A percentile compares a stretch with the other conserved stretches of the same genome.
These are phyloP conservation scores for Globisporangium spinosum DNA, from an alignment of 352 stramenopile genomes.

Conservation along the genomic window DNA sequence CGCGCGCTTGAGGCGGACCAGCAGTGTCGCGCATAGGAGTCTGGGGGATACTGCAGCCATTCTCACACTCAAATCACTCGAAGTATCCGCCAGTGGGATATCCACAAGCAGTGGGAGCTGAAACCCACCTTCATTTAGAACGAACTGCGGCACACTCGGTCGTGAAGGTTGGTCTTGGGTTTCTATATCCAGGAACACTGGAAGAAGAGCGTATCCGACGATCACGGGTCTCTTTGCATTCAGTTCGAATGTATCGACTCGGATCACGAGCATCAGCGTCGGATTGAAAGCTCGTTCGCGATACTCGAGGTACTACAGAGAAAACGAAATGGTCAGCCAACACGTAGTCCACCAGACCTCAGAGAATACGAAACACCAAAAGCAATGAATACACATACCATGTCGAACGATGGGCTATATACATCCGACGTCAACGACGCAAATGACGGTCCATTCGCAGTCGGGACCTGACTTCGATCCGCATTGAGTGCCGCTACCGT, in stretches of 20 bases:
- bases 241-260: constrained; percentile 77
- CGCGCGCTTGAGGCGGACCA: constrained; percentile 61
- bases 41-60: constrained; percentile 35
- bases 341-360: neutral
- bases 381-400: constrained; percentile 30
- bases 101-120: constrained; percentile 73
- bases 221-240: constrained; percentile 48
- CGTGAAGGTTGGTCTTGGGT: constrained; percentile 47
- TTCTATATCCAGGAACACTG: constrained; percentile 73
- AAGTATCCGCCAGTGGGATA: constrained; percentile 30
- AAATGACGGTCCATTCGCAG: constrained; percentile 29
- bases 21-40: constrained; percentile 75
- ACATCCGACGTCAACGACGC: constrained; percentile 23
- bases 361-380: neutral
- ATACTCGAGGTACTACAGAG: constrained; percentile 61
- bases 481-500: constrained; percentile 55
- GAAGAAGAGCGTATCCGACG: constrained; percentile 68
- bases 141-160: constrained; percentile 46
- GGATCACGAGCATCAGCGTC: constrained; percentile 78
- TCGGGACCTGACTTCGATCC: constrained; percentile 38
- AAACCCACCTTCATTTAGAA: constrained; percentile 66
- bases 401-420: constrained; percentile 45
- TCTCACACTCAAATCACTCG: constrained; percentile 31
- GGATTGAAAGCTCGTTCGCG: constrained; percentile 73
- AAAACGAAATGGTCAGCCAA: neutral